Base-by-base conservation (phyloP, 2,329 filamentous ascomycete species). In the Tricladium varicosporioides region DNA sequence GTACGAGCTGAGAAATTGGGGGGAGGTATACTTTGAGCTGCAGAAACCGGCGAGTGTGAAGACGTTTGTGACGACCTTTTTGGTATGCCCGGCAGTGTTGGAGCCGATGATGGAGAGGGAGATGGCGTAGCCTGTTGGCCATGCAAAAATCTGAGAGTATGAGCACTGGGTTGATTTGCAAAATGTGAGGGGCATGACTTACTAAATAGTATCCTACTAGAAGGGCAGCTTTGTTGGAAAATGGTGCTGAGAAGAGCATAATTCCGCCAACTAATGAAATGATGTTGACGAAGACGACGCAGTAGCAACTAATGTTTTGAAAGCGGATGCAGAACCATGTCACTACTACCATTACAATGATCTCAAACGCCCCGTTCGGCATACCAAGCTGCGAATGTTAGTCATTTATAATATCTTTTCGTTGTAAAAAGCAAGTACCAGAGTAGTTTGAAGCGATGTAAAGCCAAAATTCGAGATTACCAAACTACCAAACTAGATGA, bases 161-260 rank as follows among this genome's bases (percentile, higher is more conserved):
- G n/a, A n/a, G n/a, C n/a, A n/a, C n/a, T n/a, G n/a, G 13, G 40
- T 43, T 43, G 10, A 43, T 43, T 43, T n/a, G n/a, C n/a, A n/a
- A n/a, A n/a, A n/a, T n/a, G 13, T 14, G 15, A 43, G 5, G 5
- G 15, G 40, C 13, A 43, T 32, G 31, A 49, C 31, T 32, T 16
- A 22, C 47, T 16, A 49, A 10, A 32, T 31, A 49, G 16, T 49
- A 97, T 97, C 15, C 91, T 91, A 68, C 22, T 4, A 27, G 22
- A 7, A 27, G 22, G 22, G 22, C 22, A 27, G 22, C 22, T 27
- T 27, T 27, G 22, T 27, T 27, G 22, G 22, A 27, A 7, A 27
- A 49, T 32, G 14, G 47, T 18, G 11, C 31, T 22, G 5, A 31
- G 16, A 15, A 15, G n/a, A 15, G 22, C 47, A 22, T 18, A 14